Percentiles rank a stretch among this genome's conserved stretches.
Conservation (phyloP, 2,329 filamentous ascomycete genomes). For the Ploettnerulaceae sp. region DNA sequence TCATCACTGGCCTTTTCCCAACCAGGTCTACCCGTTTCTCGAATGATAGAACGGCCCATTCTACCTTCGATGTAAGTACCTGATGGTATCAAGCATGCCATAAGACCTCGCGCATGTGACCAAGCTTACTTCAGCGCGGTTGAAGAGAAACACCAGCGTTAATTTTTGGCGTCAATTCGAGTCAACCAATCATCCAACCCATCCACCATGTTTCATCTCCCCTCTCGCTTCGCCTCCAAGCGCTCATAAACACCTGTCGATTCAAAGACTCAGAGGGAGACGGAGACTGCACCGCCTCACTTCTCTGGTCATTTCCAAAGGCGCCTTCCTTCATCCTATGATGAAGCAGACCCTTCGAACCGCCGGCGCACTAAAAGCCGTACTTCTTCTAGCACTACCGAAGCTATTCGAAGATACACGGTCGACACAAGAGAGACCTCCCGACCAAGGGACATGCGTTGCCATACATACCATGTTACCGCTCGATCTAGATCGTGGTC, state of each 20-base stretch:
- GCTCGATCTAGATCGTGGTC: conserved; percentile 10
- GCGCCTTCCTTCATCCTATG: conserved; percentile 20
- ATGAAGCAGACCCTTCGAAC: conserved; percentile 21
- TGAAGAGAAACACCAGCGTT: too few species aligned
- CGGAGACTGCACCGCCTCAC: conserved; percentile 27
- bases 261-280: conserved; percentile 11
- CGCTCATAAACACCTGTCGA: conserved; percentile 26
- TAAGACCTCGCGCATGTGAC: too few species aligned
- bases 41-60: too few species aligned
- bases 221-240: conserved; percentile 14
- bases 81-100: too few species aligned
- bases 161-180: too few species aligned
- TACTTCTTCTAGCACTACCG: conserved; percentile 18
- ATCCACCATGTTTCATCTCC: conserved; percentile 6
- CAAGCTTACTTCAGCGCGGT: too few species aligned
- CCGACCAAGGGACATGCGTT: conserved; percentile 7
- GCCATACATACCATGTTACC: conserved; percentile 4
- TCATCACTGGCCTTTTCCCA: too few species aligned
- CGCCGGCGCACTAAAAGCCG: conserved; percentile 16
- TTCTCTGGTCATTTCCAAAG: conserved; percentile 14
- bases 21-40: too few species aligned
- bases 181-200: too few species aligned
- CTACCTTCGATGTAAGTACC: too few species aligned
- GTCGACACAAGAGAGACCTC: conserved; percentile 23
- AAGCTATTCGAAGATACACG: conserved; percentile 32